Evolutionary conservation across 1,139 yeast genomes (phyloP).

Genomic region (Lodderomyces metapsilosis): DNA sequence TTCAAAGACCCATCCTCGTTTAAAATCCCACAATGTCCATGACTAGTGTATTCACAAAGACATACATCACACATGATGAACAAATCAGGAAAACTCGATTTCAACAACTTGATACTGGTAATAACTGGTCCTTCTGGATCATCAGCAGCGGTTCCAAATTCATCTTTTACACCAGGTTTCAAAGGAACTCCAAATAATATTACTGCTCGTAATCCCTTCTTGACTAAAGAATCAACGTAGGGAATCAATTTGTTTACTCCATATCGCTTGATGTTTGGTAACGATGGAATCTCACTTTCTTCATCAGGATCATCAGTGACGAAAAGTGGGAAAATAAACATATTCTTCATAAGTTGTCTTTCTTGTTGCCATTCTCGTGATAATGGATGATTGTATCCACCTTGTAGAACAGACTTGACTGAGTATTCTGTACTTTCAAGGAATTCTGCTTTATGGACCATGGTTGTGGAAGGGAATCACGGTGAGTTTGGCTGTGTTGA

Average conservation of each 20-base stretch:
- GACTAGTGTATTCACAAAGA: slow-evolving; percentile 92
- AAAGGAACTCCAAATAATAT: slow-evolving; percentile 91
- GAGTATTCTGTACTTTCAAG: slow-evolving; percentile 56
- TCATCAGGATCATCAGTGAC: slow-evolving; percentile 82
- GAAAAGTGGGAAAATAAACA: slow-evolving; percentile 93
- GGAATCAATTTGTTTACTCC: slow-evolving; percentile 81
- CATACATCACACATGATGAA: slow-evolving; percentile 94
- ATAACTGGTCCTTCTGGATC: slow-evolving; percentile 97
- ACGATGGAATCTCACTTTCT: slow-evolving; percentile 65
- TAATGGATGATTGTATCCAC: slow-evolving; percentile 92
- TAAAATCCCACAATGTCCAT: slow-evolving; percentile 95
- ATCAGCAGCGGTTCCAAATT: slow-evolving; percentile 86
- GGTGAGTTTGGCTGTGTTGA: no score
- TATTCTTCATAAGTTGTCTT: slow-evolving; percentile 75
- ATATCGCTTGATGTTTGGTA: slow-evolving; percentile 86
- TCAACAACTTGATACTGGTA: slow-evolving; percentile 64
- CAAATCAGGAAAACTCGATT: slow-evolving; percentile 68
- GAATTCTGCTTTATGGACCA: slow-evolving; percentile 68
- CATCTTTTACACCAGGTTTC: slow-evolving; percentile 72
- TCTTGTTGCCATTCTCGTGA: slow-evolving; percentile 90
- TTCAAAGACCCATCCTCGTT: slow-evolving; percentile 83
- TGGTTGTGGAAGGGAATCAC: slow-evolving; percentile 15
- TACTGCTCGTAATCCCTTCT: slow-evolving; percentile 82
- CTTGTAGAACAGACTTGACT: slow-evolving; percentile 80
- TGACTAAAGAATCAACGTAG: slow-evolving; percentile 65